Evolutionary conservation across 2,329 filamentous ascomycete species (phyloP), one percentile per base, ranked within the genome.

Genomic region (Xylariaceae sp.): DNA sequence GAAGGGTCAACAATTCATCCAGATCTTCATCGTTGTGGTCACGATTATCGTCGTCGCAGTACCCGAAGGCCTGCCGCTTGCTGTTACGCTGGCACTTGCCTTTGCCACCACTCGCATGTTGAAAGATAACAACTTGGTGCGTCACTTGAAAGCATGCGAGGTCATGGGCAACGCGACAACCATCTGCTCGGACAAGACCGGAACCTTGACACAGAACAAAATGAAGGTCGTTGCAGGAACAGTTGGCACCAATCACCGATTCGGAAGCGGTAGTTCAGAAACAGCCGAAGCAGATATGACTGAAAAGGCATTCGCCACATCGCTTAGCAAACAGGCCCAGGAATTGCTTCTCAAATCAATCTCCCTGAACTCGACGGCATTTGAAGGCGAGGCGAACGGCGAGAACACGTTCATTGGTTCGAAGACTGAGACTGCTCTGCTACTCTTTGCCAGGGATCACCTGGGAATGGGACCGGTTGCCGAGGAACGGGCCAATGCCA

Each of bases 21-120:
- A 88, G 61, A 90, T 91, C 61, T 84, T 92, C 67, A 91, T 92
- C 64, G 85, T 89, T 50, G 87, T 90, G 18, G 86, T 91, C 44
- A 91, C 88, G 1, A 89, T 92, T 62, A 88, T 92, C 63, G 88
- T 92, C 48, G 88, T 92, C 55, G 88, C 88, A 39, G 88, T 92
- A 51, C 88, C 88, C 3, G 88, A 92, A 77, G 88, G 88, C 52
- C 79, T 92, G 37, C 88, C 88, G 3, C 78, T 92, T 51, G 88
- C 88, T 17, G 88, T 91, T n/a, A 92, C 88, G 0, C 77, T 92
- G 30, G 88, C 88, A 13, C 76, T 92, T 50, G 88, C 88, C 8
- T 91, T 90, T 72, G 88, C 88, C 3, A 91, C 88, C 1, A 89
- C 85, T 9, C 83, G 86, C 57, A 91, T 91, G 88, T 74, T 90